Evolutionary conservation across 2,329 filamentous ascomycete genomes (phyloP).

Genomic region (Colletotrichum sp.): DNA sequence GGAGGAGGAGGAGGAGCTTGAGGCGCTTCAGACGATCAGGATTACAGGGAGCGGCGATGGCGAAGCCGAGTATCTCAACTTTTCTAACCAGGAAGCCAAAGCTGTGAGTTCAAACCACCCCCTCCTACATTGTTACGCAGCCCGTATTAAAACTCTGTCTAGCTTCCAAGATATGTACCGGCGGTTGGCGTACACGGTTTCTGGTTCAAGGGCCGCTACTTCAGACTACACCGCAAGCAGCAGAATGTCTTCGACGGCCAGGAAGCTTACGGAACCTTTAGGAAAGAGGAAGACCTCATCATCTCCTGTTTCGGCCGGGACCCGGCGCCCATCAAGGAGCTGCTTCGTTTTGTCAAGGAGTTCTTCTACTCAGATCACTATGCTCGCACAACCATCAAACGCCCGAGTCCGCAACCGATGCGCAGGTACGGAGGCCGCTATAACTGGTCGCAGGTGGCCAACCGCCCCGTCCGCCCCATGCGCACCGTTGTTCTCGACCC

Average conservation of each 20-base stretch:
- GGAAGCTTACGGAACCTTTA: slow-evolving; percentile 41
- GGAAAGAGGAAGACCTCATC: slow-evolving; percentile 56
- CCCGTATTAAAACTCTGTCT: neutral
- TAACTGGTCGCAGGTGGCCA: slow-evolving; percentile 62
- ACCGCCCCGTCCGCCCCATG: slow-evolving; percentile 73
- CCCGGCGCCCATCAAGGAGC: slow-evolving; percentile 58
- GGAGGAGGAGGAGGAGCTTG: slow-evolving; percentile 57
- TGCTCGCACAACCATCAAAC: slow-evolving; percentile 63
- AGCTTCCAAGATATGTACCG: slow-evolving; percentile 58
- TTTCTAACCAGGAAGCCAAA: slow-evolving; percentile 61
- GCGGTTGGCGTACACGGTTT: slow-evolving; percentile 59
- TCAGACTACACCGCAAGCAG: slow-evolving; percentile 50
- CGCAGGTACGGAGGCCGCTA: slow-evolving; percentile 36
- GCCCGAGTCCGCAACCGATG: slow-evolving; percentile 33
- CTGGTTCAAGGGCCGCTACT: slow-evolving; percentile 59
- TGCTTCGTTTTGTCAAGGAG: slow-evolving; percentile 59
- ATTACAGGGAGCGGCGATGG: slow-evolving; percentile 39
- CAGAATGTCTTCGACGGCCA: slow-evolving; percentile 45
- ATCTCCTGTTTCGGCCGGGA: slow-evolving; percentile 61
- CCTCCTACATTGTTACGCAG: neutral
- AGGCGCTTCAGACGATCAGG: slow-evolving; percentile 39
- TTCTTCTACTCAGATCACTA: slow-evolving; percentile 54
- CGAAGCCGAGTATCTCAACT: slow-evolving; percentile 55
- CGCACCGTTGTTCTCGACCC: slow-evolving; percentile 76
- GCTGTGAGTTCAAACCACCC: slow-evolving; percentile 37